Base-by-base conservation (phyloP, 2,329 filamentous ascomycete genomes). In the Lasiodiplodia sp. region DNA sequence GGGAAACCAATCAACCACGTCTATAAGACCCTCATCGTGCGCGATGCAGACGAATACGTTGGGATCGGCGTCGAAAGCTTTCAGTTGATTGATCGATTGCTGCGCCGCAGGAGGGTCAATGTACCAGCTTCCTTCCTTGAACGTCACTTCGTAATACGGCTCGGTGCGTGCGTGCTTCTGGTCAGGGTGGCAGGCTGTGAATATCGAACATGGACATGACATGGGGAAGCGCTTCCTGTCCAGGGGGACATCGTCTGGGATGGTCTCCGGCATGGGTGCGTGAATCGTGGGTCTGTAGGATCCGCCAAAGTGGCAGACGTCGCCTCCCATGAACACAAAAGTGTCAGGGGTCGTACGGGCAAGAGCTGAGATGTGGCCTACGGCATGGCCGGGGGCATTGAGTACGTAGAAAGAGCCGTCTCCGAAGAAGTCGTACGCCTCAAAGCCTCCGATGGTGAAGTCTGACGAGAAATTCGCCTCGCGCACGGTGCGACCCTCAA, bases 321-420 rank as follows among this genome's bases (percentile, higher is more conserved):
- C 75, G 11, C 72, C 75, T 23, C 75, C 75, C 56, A 78, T 69
- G 28, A 78, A 64, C 1, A 78, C 70, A 53, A 77, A 78, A 0
- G 75, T 71, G 23, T 71, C 67, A 0, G 64, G 53, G 0, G 72
- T 76, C 10, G 81, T 83, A 4, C 85, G 77, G 1, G 83, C 86
- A 0, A 88, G 77, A 3, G 79, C 86, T 68, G 81, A 83, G 18
- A 86, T 76, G 71, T 87, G 85, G 0, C 83, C 84, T 14, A 85
- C 75, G 0, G 82, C 80, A 72, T 87, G 86, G 1, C 87, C 87
- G 0, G 86, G 85, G 2, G 82, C 81, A 70, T 86, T 79, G 40
- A 88, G 78, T 2, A 88, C 78, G 72, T 87, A 88, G 71, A 89
- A 87, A 25, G 79, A 83, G 0, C 86, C 86, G 72, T 89, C 87